Conservation (phyloP, 1,284 basidiomycete species). For the Laetiporus sulphureus region DNA sequence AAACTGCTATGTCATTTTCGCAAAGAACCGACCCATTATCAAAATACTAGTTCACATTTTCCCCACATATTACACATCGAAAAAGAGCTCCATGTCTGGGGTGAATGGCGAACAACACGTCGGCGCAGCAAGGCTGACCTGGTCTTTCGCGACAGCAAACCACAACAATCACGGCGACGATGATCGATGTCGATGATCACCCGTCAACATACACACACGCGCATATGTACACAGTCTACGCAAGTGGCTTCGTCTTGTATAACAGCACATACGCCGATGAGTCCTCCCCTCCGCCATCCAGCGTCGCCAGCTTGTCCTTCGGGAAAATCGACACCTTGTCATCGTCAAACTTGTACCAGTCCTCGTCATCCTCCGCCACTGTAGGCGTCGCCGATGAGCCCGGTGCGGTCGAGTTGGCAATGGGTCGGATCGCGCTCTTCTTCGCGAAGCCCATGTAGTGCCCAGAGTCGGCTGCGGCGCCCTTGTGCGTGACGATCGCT, state of each 20-base stretch:
- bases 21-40: too few species aligned
- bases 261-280: conserved; percentile 83
- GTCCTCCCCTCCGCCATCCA: conserved; percentile 86
- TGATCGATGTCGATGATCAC: too few species aligned
- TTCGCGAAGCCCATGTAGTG: conserved; percentile 92
- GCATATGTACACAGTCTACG: too few species aligned
- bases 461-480: conserved; percentile 88
- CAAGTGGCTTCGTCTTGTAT: conserved; percentile 53
- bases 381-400: conserved; percentile 11
- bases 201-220: too few species aligned
- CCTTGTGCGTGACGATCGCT: conserved; percentile 97
- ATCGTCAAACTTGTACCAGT: conserved; percentile 91
- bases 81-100: too few species aligned
- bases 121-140: too few species aligned
- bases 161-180: too few species aligned
- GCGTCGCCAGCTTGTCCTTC: conserved; percentile 72
- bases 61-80: too few species aligned
- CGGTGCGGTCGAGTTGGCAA: conserved; percentile 15
- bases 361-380: conserved; percentile 53
- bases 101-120: too few species aligned
- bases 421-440: conserved; percentile 65
- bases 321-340: conserved; percentile 84
- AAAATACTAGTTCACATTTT: too few species aligned
- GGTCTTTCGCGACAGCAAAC: too few species aligned
- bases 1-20: too few species aligned